A percentile compares a stretch with the other conserved stretches of the same genome.
Conservation (phyloP, 768 basidiomycete species). For the Rhodosporidiobolus odoratus region DNA sequence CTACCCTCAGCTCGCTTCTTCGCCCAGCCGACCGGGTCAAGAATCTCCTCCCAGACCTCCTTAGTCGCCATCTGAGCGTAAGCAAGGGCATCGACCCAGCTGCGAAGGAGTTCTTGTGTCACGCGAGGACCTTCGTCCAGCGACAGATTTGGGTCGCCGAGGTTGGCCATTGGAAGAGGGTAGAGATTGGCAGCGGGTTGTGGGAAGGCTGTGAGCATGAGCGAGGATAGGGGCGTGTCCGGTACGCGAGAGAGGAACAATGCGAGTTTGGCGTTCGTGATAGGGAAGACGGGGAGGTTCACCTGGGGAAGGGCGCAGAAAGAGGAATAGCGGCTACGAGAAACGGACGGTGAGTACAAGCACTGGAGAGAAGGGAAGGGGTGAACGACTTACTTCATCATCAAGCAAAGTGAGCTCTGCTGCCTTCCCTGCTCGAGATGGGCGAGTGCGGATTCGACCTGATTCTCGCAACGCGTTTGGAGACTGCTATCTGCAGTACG, state of each 20-base stretch:
- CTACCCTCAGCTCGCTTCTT: not conserved
- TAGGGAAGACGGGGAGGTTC: conserved; percentile 22
- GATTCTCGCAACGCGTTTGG: not conserved
- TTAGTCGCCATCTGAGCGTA: conserved; percentile 19
- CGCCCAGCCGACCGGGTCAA: not conserved
- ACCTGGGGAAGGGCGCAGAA: not conserved
- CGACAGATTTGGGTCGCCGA: not conserved
- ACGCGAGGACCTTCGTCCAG: conserved; percentile 12
- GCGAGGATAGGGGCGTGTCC: not conserved
- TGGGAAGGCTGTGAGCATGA: not conserved
- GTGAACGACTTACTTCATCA: conserved; percentile 15
- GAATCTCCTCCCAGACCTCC: conserved; percentile 4
- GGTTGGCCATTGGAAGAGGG: not conserved
- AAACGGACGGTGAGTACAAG: too few species aligned
- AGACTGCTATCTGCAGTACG: not conserved
- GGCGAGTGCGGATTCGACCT: not conserved
- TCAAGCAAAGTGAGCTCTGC: conserved; percentile 7
- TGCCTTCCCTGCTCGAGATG: not conserved
- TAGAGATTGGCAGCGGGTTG: not conserved
- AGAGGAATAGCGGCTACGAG: conserved; percentile 14
- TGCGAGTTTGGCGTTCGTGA: conserved; percentile 10
- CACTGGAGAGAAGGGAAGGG: not conserved
- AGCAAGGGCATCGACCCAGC: conserved; percentile 27
- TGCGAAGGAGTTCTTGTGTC: conserved; percentile 16
- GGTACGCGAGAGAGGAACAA: conserved; percentile 25